Evolutionary conservation across 208 protist species (phyloP), one percentile per base, ranked within the genome.

Genomic region (Leishmania major): DNA sequence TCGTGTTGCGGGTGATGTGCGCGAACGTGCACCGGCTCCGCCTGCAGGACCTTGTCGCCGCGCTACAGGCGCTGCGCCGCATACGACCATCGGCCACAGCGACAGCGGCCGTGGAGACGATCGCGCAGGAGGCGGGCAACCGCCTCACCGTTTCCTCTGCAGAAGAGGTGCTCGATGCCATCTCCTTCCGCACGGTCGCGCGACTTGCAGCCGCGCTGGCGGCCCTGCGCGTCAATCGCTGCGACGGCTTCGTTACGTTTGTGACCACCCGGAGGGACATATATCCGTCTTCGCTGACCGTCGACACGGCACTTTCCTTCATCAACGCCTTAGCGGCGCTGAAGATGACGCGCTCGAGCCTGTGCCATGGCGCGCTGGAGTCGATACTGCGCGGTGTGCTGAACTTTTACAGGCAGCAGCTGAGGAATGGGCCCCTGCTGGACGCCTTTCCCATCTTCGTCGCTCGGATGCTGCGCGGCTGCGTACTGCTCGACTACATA

Each of bases 201-300:
- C 84, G 90, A 43, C 79, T 96, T 11, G 89, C 91, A n/a, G 85
- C 84, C 25, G 76, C 90, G 37, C 72, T 96, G 28, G 87, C 77
- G 31, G 87, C 89, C 0, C 90, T 94, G 84, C 91, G 91, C 67
- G 82, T 94, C 22, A 89, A 87, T 37, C 82, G 82, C 47, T 94
- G 90, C 79, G 80, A 78, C 25, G 90, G 88, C 28, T 95, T 95
- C 66, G 69, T 89, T 1, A 78, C n/a, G 10, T 92, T 90, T 70
- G 77, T 96, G n/a, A 47, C 49, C 40, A 55, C 64, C 19, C 15
- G 81, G 40, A 70, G 66, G 2, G 69, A 84, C 19, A 76, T 62
- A 15, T 75, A 94, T 22, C 78, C 79, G 0, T 73, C 31, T 7
- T 35, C 55, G 25, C 49, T 93, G 31, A 86, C 62, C 17, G 78